phyloP scores from a whole-genome alignment of 106 monocot genomes.

The Allium fistulosum region DNA sequence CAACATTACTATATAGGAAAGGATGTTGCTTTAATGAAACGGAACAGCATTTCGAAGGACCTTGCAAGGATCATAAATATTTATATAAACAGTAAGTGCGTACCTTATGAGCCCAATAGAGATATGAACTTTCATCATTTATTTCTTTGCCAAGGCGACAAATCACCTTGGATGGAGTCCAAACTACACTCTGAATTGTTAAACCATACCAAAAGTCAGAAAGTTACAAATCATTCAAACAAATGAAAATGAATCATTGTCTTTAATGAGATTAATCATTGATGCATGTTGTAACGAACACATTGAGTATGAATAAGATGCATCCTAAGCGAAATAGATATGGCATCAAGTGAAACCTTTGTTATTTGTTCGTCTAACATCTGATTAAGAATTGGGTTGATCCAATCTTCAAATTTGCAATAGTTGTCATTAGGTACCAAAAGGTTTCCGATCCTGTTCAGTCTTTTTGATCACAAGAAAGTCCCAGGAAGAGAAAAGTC shows the following conservation, averaged over 20 bases:
- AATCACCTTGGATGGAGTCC: conserved; percentile 94
- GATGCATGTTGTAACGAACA: no score
- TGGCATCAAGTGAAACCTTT: no score
- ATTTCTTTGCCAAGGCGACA: conserved; percentile 93
- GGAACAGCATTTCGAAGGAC: no score
- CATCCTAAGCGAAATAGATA: no score
- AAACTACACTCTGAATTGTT: conserved; percentile 42
- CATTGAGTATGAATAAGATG: no score
- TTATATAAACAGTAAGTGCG: no score
- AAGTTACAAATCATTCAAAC: no score
- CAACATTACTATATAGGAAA: no score
- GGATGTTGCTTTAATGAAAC: no score
- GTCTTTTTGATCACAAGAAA: conserved; percentile 72
- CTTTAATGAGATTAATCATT: no score
- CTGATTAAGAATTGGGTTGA: conserved; percentile 81
- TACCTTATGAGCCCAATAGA: conserved; percentile 17
- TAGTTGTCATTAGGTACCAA: conserved; percentile 98
- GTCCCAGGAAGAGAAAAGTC: conserved; percentile 80
- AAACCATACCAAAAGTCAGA: background rate
- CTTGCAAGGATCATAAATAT: no score
- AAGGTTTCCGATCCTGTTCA: conserved; percentile 91
- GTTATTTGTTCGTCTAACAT: conserved; percentile 67
- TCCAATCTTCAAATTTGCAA: conserved; percentile 99
- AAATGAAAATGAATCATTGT: no score
- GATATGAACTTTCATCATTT: conserved; percentile 78